Percentiles rank a stretch among this genome's conserved stretches.
Conservation (phyloP, 306 rosid genomes). For the Crotalaria pallida region DNA sequence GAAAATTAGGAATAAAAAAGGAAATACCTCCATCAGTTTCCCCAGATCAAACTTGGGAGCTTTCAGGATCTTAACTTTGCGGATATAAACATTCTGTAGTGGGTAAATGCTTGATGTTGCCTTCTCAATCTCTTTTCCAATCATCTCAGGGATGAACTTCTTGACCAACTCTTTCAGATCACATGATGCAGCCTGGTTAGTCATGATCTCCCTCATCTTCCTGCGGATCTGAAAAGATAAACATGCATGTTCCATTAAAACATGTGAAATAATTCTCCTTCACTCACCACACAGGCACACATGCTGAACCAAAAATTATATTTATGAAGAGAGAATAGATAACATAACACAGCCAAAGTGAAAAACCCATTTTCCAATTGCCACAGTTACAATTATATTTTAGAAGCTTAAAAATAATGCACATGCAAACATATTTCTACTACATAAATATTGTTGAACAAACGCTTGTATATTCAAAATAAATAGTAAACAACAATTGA, state of each 20-base stretch:
- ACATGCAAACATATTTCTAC: neutral
- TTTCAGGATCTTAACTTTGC: constrained; percentile 91
- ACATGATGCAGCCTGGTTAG: constrained; percentile 65
- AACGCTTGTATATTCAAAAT: neutral
- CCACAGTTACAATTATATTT: neutral
- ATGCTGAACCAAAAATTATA: neutral
- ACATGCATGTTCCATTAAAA: neutral
- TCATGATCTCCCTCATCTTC: constrained; percentile 92
- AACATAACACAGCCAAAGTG: neutral
- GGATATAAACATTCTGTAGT: constrained; percentile 74
- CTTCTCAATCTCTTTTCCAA: constrained; percentile 91
- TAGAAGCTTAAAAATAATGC: neutral
- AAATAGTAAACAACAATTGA: neutral
- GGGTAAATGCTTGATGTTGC: constrained; percentile 79
- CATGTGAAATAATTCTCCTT: neutral
- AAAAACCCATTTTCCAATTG: neutral
- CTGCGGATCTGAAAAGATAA: constrained; percentile 59
- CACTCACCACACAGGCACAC: too few species aligned
- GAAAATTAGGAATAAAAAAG: too few species aligned
- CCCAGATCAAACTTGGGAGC: constrained; percentile 96
- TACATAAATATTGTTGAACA: neutral
- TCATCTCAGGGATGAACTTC: constrained; percentile 86
- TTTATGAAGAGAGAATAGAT: neutral
- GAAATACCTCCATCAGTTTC: constrained; percentile 86
- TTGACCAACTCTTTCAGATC: constrained; percentile 86